phyloP scores from a whole-genome alignment of 2,329 filamentous ascomycete species.

The Escovopsis sp. region DNA sequence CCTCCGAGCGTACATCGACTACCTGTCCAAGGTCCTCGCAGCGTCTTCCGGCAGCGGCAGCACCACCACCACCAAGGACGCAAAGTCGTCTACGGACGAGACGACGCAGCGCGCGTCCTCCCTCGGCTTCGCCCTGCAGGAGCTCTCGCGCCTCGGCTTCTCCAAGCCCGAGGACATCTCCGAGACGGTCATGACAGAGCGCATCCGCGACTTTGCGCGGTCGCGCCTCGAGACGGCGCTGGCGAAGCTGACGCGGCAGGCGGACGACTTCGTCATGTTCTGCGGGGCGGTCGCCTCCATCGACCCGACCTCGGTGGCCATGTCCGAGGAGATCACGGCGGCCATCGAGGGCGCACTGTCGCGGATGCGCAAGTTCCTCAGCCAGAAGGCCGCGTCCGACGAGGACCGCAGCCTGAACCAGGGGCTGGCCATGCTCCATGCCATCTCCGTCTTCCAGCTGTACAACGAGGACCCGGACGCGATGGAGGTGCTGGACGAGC shows the following conservation, averaged over 20 bases:
- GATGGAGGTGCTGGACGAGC: constrained; percentile 64
- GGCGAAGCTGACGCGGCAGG: constrained; percentile 38
- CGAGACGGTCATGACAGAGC: constrained; percentile 31
- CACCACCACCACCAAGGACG: too few species aligned
- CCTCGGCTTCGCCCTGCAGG: constrained; percentile 29
- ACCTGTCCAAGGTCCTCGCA: constrained; percentile 36
- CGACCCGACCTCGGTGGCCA: constrained; percentile 33
- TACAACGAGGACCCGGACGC: constrained; percentile 85
- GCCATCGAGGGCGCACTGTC: constrained; percentile 36
- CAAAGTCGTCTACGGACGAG: too few species aligned
- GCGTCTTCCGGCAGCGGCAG: constrained; percentile 18
- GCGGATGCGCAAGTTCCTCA: constrained; percentile 37
- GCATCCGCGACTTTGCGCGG: constrained; percentile 37
- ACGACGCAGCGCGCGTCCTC: constrained; percentile 5
- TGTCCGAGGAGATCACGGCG: constrained; percentile 38
- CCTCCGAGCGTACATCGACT: constrained; percentile 36
- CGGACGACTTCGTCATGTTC: constrained; percentile 36
- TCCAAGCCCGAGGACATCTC: constrained; percentile 27
- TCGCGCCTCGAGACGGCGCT: constrained; percentile 42
- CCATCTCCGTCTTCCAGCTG: constrained; percentile 71
- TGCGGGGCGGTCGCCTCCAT: constrained; percentile 40
- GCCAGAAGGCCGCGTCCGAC: constrained; percentile 19
- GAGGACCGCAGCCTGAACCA: constrained; percentile 30
- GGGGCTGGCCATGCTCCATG: constrained; percentile 67
- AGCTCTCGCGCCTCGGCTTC: constrained; percentile 41